Base-by-base conservation (phyloP, 1,284 basidiomycete species). In the Fomitopsis pinicola region DNA sequence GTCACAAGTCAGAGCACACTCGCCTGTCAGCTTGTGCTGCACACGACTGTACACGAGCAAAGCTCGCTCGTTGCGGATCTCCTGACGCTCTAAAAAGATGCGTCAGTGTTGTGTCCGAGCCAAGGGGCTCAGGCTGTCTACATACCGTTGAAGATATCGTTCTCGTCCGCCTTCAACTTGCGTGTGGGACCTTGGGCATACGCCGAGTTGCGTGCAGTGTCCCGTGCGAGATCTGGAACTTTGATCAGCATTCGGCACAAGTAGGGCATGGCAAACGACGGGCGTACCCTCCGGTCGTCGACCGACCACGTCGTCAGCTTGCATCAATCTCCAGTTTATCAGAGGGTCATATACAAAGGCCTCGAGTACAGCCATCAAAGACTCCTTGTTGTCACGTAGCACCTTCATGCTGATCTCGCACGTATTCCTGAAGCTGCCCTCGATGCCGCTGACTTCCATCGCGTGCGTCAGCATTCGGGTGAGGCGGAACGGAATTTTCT, bases 381-480 rank as follows among this genome's bases (percentile, higher is more conserved):
- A 97, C 76, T 99, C 97, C 76, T 97, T 95, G 80, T 99, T 99
- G 63, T 94, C 94, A 38, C 97, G 89, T 63, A 99, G 78, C 5
- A 99, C 97, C 63, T 88, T 85, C 97, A 99, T 99, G 42, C 95
- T 95, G 68, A 97, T 97, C 73, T 98, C 96, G 78, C 95, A 97
- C 10, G 94, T 97, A 68, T 91, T 90, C 70, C 94, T 87, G 84
- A 97, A 99, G 69, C 95, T 97, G 42, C 97, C 97, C 72, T 98
- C 94, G 68, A 99, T 97, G 22, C 97, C 97, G 75, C 94, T 95
- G 65, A 95, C 94, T 84, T 99, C 97, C 97, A 99, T 99, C 2
- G 97, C 97, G 74, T 98, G 95, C 35, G 95, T 97, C 61, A 99
- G 83, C 97, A 99, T 99, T 66, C 97, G 84, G 12, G 97, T 99